A percentile compares a stretch with the other conserved stretches of the same genome.
These are phyloP conservation scores for Pyrenula aspistea DNA, from an alignment of 495 filamentous ascomycete species.

Conservation along the genomic window DNA sequence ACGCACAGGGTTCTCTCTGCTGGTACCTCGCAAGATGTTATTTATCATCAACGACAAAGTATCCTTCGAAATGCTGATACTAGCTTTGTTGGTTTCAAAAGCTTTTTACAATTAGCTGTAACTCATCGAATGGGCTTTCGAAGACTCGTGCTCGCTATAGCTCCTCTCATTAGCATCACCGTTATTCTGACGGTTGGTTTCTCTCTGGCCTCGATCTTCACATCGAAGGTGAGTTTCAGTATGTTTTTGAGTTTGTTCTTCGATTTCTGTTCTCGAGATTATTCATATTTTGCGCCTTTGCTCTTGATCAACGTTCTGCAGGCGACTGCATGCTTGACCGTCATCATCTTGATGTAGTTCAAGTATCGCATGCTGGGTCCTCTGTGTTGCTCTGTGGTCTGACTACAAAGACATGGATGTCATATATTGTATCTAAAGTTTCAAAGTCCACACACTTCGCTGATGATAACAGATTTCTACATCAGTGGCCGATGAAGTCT, in stretches of 20 bases:
- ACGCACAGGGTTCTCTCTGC: constrained; percentile 2
- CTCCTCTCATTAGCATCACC: not conserved
- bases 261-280: not conserved
- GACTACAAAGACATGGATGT: not conserved
- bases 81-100: constrained; percentile 1
- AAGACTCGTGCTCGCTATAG: not conserved
- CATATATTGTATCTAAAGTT: not conserved
- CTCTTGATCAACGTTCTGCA: too few species aligned
- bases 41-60: constrained; percentile 4
- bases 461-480: not conserved
- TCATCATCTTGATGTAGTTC: not conserved
- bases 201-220: constrained; percentile 3
- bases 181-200: not conserved
- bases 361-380: not conserved
- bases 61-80: constrained; percentile 5
- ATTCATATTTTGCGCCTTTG: too few species aligned
- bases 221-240: constrained; percentile 1
- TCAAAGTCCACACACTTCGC: not conserved
- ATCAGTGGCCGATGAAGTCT: not conserved
- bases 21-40: not conserved
- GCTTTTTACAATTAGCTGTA: not conserved
- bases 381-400: not conserved
- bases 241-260: not conserved
- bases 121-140: not conserved
- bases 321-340: not conserved